Evolutionary conservation across 2,329 filamentous ascomycete genomes (phyloP), one percentile per base, ranked within the genome.

Genomic region (Cryphonectria radicalis): DNA sequence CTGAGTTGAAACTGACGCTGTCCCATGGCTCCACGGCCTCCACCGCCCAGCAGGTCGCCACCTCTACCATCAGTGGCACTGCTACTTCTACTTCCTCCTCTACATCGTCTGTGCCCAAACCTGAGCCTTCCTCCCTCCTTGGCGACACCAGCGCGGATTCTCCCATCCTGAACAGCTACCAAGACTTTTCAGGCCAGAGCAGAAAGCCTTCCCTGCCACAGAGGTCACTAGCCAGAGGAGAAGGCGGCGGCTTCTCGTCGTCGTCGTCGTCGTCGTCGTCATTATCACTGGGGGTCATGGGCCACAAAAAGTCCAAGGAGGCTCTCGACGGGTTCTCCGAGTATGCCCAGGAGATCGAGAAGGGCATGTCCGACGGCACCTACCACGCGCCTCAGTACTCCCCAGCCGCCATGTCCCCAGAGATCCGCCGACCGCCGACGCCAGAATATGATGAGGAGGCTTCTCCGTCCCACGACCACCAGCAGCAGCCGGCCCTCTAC

Each of bases 11-110:
- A 72, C 79, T 89, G 68, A 76, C 83, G 65, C 76, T 79, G 57
- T 87, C 84, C 70, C 82, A 87, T 78, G 85, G 86, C 53, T 88
- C 86, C 28, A 87, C 86, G 5, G 79, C 81, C 53, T 78, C 79
- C 17, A 69, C 75, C 17, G 68, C 75, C 57, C 65, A 74, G 40
- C 73, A 71, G 70, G 63, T 73, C 32, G 66, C 68, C 11, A 69
- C 57, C 43, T 50, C 70, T 35, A 72, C 70, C 68, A 73, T 40
- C 62, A 73, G 63, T 50, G 22, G 19, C 22, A 50, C 46, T 11
- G n/a, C 22, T 50, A 7, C 46, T 22, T 8, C 46, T 50, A 1
- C 46, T n/a, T 50, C 75, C n/a, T 71, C 75, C 67, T 75, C 76
- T 28, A 74, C 77, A 32, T 75, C 74, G 19, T 74, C 77, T 70